Percentiles rank a stretch among this genome's conserved stretches.
These are phyloP conservation scores for Cladosporium phlei DNA, from an alignment of 2,329 filamentous ascomycete genomes.

Conservation along the genomic window DNA sequence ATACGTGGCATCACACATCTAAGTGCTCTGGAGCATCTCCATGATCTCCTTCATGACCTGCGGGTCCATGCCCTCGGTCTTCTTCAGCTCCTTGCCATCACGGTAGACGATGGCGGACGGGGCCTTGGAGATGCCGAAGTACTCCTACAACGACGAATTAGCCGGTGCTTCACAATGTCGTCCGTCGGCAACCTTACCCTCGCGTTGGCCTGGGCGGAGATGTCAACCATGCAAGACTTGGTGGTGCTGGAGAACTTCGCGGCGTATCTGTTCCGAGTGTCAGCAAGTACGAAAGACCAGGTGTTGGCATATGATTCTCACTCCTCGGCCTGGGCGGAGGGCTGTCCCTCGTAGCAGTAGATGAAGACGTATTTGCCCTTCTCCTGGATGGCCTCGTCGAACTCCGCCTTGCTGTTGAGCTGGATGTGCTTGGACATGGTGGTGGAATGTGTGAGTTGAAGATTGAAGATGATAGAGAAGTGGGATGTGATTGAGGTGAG, in stretches of 20 bases:
- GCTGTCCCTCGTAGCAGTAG: conserved; percentile 27
- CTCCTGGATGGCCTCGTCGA: conserved; percentile 26
- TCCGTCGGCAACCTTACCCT: conserved; percentile 17
- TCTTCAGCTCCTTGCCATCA: conserved; percentile 29
- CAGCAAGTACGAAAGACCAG: too few species aligned
- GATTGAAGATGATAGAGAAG: neutral
- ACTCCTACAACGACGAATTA: conserved; percentile 13
- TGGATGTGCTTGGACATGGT: conserved; percentile 24
- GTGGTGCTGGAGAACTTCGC: conserved; percentile 25
- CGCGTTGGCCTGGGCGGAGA: conserved; percentile 20
- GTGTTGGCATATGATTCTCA: too few species aligned
- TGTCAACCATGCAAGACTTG: conserved; percentile 28
- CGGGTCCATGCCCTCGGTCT: conserved; percentile 23
- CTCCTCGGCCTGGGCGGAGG: conserved; percentile 26
- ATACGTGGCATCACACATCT: neutral
- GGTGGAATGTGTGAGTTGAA: neutral
- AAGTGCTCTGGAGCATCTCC: conserved; percentile 15
- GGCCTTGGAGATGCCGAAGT: conserved; percentile 22
- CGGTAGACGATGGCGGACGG: conserved; percentile 30
- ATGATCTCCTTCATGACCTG: conserved; percentile 22
- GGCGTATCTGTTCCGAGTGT: conserved; percentile 27
- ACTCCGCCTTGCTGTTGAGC: conserved; percentile 29
- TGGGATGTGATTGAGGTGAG: neutral
- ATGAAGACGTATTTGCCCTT: conserved; percentile 32
- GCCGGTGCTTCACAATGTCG: too few species aligned